phyloP scores from a whole-genome alignment of 345 rosid genomes.

The Populus deltoides region DNA sequence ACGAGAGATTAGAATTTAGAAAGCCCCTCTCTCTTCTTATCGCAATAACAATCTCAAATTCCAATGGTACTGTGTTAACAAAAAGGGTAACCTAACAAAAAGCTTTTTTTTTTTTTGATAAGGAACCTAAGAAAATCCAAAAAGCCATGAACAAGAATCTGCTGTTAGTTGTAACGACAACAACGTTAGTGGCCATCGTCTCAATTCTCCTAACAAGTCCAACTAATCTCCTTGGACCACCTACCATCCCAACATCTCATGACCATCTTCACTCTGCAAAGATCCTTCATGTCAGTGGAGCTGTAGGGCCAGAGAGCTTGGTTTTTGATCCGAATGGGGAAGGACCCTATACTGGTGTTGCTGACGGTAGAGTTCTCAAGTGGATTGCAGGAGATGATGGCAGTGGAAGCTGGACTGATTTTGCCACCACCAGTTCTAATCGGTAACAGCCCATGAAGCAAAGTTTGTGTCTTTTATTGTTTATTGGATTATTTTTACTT shows the following conservation, averaged over 20 bases:
- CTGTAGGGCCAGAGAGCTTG: slow-evolving; percentile 69
- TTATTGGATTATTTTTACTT: neutral
- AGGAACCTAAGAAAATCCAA: neutral
- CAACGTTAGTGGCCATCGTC: slow-evolving; percentile 22
- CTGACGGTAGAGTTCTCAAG: slow-evolving; percentile 57
- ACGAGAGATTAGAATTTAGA: no score
- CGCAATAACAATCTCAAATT: no score
- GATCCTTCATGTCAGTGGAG: slow-evolving; percentile 39
- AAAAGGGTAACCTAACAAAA: no score
- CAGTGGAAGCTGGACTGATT: slow-evolving; percentile 10
- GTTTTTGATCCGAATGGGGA: slow-evolving; percentile 52
- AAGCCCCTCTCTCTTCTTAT: no score
- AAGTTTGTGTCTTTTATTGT: neutral
- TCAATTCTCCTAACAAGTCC: slow-evolving; percentile 14
- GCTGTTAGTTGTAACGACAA: slow-evolving; percentile 4
- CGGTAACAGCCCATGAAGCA: slow-evolving; percentile 13
- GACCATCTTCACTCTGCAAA: slow-evolving; percentile 38
- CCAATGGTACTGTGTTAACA: no score
- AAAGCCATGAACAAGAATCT: slow-evolving; percentile 25
- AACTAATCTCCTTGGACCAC: slow-evolving; percentile 30
- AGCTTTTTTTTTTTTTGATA: no score
- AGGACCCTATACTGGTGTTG: slow-evolving; percentile 67
- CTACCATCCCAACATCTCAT: slow-evolving; percentile 35
- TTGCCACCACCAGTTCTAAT: slow-evolving; percentile 19
- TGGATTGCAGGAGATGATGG: slow-evolving; percentile 13